These are phyloP conservation scores for Misopates orontium DNA, from an alignment of 257 asterid genomes.

Conservation along the genomic window DNA sequence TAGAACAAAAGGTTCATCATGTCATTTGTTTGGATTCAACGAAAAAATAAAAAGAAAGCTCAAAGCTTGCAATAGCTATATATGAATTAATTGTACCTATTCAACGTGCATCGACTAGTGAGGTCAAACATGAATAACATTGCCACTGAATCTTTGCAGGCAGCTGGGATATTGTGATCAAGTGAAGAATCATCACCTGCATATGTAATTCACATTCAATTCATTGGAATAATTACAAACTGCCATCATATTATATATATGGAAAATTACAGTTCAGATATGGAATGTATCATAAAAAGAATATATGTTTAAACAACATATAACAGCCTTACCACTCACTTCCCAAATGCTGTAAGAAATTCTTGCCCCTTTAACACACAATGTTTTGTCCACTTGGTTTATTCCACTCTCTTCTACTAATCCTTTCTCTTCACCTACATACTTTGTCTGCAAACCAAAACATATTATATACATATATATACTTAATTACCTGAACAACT, in stretches of 20 bases:
- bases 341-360: constrained; percentile 80
- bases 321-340: constrained; percentile 55
- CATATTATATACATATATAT: no score
- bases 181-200: constrained; percentile 55
- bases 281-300: no score
- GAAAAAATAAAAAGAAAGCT: background rate
- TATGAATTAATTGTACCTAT: constrained; percentile 59
- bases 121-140: constrained; percentile 84
- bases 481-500: no score
- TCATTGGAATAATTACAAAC: no score
- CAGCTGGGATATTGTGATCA: constrained; percentile 51
- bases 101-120: constrained; percentile 70
- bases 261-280: no score
- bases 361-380: constrained; percentile 68
- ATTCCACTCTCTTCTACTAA: constrained; percentile 42
- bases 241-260: no score
- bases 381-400: constrained; percentile 67
- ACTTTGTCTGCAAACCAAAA: constrained; percentile 52
- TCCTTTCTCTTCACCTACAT: constrained; percentile 55
- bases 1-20: background rate
- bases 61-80: no score
- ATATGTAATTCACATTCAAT: background rate
- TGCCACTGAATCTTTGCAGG: constrained; percentile 73
- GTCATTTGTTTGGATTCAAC: background rate
- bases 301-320: no score